Evolutionary conservation across 495 filamentous ascomycete species (phyloP), one percentile per base, ranked within the genome.

Genomic region (Penicillium ochrochloron): DNA sequence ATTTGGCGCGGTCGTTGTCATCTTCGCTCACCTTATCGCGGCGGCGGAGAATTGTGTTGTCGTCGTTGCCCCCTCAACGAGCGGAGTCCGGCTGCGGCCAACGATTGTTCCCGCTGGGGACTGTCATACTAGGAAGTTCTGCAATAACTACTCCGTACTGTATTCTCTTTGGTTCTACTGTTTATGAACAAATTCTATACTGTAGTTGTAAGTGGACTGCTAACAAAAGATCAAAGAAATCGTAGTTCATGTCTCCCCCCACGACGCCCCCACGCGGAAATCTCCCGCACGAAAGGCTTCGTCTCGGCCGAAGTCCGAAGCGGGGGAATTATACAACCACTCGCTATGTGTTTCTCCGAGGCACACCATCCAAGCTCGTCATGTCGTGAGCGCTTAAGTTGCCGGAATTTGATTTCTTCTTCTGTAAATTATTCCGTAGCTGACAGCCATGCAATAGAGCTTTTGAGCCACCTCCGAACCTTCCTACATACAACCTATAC

Each of bases 51-150:
- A 62, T 62, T 62, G 53, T 63, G 63, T 66, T 66, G 64, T 63
- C 39, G 60, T 61, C 67, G 77, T 79, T 79, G 77, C 77, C 75
- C 72, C 70, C 46, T 75, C 75, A 77, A 78, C 76, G 51, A 48
- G 39, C 46, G 25, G 9, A 12, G 11, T 15, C 2, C 3, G 17
- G 21, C n/a, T 57, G 41, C 29, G 21, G 51, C 61, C 61, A 57
- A 50, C 44, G 21, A 42, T 12, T 2, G 27, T n/a, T 9, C 11
- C 25, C 44, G 21, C 19, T 21, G 5, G 2, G 2, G 19, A 23
- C 5, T 48, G 9, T 3, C n/a, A 12, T 2, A 12, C 11, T 10
- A n/a, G 44, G 12, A 48, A 52, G 17, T 52, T 52, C 48, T 52
- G 29, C 48, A 31, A 31, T 17, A 27, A 27, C 25, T 27, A 27